These are phyloP conservation scores for Coix lacrymajobi DNA, from an alignment of 176 grass and related monocot species.

Conservation along the genomic window DNA sequence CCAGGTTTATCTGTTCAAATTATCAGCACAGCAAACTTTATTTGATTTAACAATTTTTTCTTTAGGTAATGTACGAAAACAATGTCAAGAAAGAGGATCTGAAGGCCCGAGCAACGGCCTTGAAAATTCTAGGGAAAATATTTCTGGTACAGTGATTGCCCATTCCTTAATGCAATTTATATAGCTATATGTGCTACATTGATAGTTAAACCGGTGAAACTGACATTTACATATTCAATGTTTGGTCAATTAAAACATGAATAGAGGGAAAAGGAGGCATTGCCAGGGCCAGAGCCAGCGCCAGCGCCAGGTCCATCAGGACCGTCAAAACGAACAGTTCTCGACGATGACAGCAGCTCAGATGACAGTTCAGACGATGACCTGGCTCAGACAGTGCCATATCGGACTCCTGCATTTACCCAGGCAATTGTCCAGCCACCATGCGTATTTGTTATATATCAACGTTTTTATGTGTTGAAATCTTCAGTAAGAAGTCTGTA, in stretches of 20 bases:
- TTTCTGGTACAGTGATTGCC: constrained; percentile 55
- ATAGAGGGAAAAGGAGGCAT: constrained; percentile 76
- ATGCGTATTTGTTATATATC: neutral
- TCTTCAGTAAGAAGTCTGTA: neutral
- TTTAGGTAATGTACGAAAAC: constrained; percentile 78
- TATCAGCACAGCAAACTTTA: neutral
- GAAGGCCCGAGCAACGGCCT: constrained; percentile 62
- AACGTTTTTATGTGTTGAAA: neutral
- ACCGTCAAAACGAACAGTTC: constrained; percentile 65
- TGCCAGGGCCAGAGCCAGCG: constrained; percentile 1
- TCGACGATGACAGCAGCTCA: constrained; percentile 60
- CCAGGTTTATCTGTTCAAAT: neutral
- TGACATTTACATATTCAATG: neutral
- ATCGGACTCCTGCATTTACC: constrained; percentile 84
- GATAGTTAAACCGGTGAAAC: neutral
- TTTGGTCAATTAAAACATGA: constrained; percentile 9
- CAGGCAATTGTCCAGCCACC: constrained; percentile 48
- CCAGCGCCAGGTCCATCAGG: neutral
- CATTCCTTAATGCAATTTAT: neutral
- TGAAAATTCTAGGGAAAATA: constrained; percentile 88
- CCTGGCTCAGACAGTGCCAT: constrained; percentile 42
- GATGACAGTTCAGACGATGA: constrained; percentile 88
- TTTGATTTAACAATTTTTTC: neutral
- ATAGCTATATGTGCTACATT: neutral
- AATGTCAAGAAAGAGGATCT: constrained; percentile 95